These are phyloP conservation scores for Quercus dentata DNA, from an alignment of 306 rosid species.

Conservation along the genomic window DNA sequence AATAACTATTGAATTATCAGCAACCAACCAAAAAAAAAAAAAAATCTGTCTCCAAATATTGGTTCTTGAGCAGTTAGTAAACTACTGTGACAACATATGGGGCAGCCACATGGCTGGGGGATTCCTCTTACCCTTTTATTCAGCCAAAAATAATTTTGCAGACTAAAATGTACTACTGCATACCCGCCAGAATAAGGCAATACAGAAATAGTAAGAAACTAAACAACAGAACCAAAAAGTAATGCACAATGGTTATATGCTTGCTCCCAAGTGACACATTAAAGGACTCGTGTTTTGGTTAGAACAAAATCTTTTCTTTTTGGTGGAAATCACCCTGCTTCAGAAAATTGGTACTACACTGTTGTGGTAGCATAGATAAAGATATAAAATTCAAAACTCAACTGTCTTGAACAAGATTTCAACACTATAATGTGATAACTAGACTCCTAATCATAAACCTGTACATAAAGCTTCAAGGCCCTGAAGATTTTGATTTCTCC, in stretches of 20 bases:
- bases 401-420: not conserved
- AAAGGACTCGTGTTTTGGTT: not conserved
- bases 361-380: not conserved
- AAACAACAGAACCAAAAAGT: not conserved
- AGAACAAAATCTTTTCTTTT: not conserved
- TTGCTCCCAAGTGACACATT: not conserved
- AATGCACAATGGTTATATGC: not conserved
- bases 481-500: conserved; percentile 3
- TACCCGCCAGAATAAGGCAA: not conserved
- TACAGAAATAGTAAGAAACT: not conserved
- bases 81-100: too few species aligned
- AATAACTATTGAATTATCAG: too few species aligned
- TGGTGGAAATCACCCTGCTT: not conserved
- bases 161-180: not conserved
- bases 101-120: too few species aligned
- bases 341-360: not conserved
- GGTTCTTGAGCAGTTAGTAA: too few species aligned
- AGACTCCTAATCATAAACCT: not conserved
- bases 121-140: too few species aligned
- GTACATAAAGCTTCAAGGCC: not conserved
- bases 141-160: too few species aligned
- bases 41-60: too few species aligned
- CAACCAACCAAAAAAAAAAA: too few species aligned
- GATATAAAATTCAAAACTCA: not conserved
- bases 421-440: not conserved